Percentiles rank a stretch among this genome's conserved stretches.
Conservation (phyloP, 192 early-diverging fungal species). For the Linnemannia exigua region DNA sequence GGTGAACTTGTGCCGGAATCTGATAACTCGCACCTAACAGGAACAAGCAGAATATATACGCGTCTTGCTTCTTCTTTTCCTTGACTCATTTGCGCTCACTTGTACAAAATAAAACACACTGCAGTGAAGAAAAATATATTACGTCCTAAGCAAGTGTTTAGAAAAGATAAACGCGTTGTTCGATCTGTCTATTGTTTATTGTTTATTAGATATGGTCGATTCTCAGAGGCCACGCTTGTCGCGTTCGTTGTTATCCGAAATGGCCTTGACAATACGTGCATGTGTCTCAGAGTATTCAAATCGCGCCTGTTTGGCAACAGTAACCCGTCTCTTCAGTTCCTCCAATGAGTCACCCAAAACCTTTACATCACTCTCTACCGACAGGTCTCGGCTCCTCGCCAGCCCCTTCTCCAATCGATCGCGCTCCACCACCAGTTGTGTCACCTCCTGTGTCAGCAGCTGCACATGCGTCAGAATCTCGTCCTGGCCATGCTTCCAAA, state of each 20-base stretch:
- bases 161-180: too few species aligned
- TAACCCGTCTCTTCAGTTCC: neutral
- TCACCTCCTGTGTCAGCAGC: constrained; percentile 9
- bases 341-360: neutral
- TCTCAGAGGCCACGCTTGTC: neutral
- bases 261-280: constrained; percentile 13
- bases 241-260: constrained; percentile 15
- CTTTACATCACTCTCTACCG: constrained; percentile 3
- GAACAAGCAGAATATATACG: too few species aligned
- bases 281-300: constrained; percentile 20
- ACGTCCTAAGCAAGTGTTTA: too few species aligned
- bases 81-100: too few species aligned
- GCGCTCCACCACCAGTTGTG: neutral
- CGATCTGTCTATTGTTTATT: constrained; percentile 19
- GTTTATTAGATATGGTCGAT: too few species aligned
- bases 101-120: too few species aligned
- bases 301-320: neutral
- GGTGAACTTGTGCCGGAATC: too few species aligned
- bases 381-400: neutral
- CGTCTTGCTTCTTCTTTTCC: too few species aligned
- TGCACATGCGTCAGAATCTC: constrained; percentile 34
- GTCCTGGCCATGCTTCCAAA: constrained; percentile 25
- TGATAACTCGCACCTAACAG: too few species aligned
- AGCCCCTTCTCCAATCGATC: constrained; percentile 8
- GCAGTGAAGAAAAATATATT: too few species aligned